Base-by-base conservation (phyloP, 495 filamentous ascomycete genomes). In the Pyrenula aspistea region DNA sequence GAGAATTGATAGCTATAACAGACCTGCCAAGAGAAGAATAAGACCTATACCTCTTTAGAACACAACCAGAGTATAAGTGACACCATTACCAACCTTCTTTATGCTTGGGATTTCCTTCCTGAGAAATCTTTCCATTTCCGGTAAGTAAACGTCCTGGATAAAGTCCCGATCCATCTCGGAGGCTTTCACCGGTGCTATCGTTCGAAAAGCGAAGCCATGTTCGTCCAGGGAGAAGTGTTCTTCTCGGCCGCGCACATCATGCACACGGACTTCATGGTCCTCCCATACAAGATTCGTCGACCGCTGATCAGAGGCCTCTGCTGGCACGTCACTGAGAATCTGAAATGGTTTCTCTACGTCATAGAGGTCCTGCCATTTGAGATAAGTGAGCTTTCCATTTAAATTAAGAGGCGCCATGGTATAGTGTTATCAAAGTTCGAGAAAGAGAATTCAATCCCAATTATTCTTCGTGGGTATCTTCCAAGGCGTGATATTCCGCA, bases 191-290 rank as follows among this genome's bases (percentile, higher is more conserved):
- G 22, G 12, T 2, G 0, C 47, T 60, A 11, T 15, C 15, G 10
- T 52, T 20, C 55, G 20, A 36, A 51, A 60, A 2, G 21, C n/a
- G 23, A 60, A 60, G 2, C 59, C 56, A 54, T 60, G 31, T 12
- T 42, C 12, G 25, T 60, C 59, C 11, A 60, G 49, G 15, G 24
- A n/a, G 51, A 60, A 60, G 11, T 58, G 12, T 10, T n/a, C 21
- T 31, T 51, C 54, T 2, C 51, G 21, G 21, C 31, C 59, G 76
- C 69, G 57, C 75, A 78, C 55, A 67, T 77, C 8, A 51, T 75
- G 0, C 72, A 75, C 4, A 72, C 71, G 59, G 76, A 78, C 69
- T 77, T 75, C 55, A 71, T 69, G n/a, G 68, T 74, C 23, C 57
- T 77, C 22, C 56, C 66, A 74, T 58, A 66, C 63, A 63, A 67